A percentile compares a stretch with the other conserved stretches of the same genome.
These are phyloP conservation scores for Tarenaya hassleriana DNA, from an alignment of 345 rosid species.

Conservation along the genomic window DNA sequence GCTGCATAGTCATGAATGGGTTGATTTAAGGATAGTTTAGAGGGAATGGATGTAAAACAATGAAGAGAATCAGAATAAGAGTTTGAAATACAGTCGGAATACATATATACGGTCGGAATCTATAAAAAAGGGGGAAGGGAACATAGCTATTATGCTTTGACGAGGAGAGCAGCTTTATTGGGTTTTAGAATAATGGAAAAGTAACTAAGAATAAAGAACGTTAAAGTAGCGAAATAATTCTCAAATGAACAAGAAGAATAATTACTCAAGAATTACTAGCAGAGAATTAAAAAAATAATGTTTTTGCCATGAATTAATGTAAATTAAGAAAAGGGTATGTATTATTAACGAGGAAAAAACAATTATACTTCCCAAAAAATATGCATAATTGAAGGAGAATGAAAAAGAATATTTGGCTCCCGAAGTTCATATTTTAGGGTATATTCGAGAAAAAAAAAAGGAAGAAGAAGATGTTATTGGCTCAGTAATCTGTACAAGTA, in stretches of 20 bases:
- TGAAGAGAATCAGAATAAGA: neutral
- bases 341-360: no score
- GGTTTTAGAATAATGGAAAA: constrained; percentile 21
- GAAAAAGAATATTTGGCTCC: constrained; percentile 10
- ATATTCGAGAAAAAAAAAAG: constrained; percentile 21
- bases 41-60: no score
- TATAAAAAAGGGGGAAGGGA: neutral
- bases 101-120: constrained; percentile 10
- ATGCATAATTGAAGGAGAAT: neutral
- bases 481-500: constrained; percentile 21
- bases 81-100: constrained; percentile 21
- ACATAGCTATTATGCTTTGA: constrained; percentile 2
- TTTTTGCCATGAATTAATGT: no score
- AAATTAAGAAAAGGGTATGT: no score
- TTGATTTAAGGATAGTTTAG: constrained; percentile 7
- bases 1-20: constrained; percentile 23
- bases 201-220: constrained; percentile 13
- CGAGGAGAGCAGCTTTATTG: constrained; percentile 15
- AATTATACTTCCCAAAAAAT: no score
- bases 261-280: no score
- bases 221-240: constrained; percentile 17
- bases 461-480: neutral
- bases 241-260: neutral
- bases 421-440: constrained; percentile 8
- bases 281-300: constrained; percentile 1